Percentiles rank a stretch among this genome's conserved stretches.
Conservation (phyloP, 78 protist genomes). For the Tieghemostelium lacteum region DNA sequence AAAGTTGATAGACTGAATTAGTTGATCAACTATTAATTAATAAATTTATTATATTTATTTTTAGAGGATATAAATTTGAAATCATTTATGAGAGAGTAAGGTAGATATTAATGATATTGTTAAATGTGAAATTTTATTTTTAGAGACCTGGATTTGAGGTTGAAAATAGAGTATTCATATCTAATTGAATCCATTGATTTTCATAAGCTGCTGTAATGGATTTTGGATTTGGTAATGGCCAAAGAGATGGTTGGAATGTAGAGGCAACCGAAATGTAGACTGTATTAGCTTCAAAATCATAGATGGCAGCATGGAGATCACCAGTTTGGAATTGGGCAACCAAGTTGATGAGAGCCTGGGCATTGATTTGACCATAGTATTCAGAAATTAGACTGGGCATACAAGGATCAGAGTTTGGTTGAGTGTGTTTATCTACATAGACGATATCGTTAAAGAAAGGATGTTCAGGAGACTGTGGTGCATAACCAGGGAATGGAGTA, state of each 20-base stretch:
- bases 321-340: constrained; percentile 27
- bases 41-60: no score
- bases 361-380: not conserved
- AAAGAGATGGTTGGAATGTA: not conserved
- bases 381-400: constrained; percentile 1
- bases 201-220: constrained; percentile 26
- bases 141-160: no score
- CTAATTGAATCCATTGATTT: constrained; percentile 49
- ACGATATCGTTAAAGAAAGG: constrained; percentile 24
- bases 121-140: no score
- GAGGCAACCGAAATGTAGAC: constrained; percentile 37
- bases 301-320: constrained; percentile 48
- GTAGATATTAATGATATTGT: no score
- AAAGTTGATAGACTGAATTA: no score
- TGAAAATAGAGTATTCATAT: constrained; percentile 47
- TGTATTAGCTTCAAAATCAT: constrained; percentile 13
- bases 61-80: no score
- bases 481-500: constrained; percentile 44
- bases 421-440: constrained; percentile 43
- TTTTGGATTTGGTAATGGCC: constrained; percentile 4
- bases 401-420: constrained; percentile 41
- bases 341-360: not conserved
- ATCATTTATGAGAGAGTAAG: no score
- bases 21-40: no score
- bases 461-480: constrained; percentile 25